Conservation (phyloP, 225 moss, liverwort and hornwort species). For the Pseudoscleropodium purum region DNA sequence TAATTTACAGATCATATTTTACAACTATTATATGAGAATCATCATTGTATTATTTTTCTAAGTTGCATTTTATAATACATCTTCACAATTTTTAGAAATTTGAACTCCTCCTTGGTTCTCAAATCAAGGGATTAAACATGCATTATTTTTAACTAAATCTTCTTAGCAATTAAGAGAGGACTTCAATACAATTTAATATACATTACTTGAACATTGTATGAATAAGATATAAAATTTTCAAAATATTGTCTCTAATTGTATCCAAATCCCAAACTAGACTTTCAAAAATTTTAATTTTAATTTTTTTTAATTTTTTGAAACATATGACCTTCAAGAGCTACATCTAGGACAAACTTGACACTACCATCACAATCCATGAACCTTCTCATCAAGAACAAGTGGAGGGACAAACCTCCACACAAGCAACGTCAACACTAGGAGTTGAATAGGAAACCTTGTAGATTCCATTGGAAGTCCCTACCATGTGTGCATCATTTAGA, state of each 20-base stretch:
- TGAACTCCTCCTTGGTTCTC: background rate
- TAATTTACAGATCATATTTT: background rate
- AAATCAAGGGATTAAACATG: fast-evolving
- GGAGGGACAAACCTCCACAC: no score
- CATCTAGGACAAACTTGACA: no score
- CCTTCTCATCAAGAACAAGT: no score
- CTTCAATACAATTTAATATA: background rate
- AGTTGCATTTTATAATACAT: background rate
- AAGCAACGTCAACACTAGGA: no score
- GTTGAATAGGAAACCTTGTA: no score
- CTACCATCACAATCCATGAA: no score
- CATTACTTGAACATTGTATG: fast-evolving
- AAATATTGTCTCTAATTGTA: fast-evolving
- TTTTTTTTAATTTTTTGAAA: no score
- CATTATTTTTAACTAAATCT: fast-evolving
- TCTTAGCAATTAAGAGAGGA: background rate
- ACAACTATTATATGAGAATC: background rate
- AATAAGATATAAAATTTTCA: background rate
- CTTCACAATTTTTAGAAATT: background rate
- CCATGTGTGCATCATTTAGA: no score
- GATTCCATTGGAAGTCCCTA: no score
- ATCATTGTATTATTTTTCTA: background rate
- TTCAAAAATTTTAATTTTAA: no score
- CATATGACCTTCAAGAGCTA: no score
- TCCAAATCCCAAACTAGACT: fast-evolving